Conservation (phyloP, 1,284 basidiomycete species). For the Papiliotrema nemorosa region DNA sequence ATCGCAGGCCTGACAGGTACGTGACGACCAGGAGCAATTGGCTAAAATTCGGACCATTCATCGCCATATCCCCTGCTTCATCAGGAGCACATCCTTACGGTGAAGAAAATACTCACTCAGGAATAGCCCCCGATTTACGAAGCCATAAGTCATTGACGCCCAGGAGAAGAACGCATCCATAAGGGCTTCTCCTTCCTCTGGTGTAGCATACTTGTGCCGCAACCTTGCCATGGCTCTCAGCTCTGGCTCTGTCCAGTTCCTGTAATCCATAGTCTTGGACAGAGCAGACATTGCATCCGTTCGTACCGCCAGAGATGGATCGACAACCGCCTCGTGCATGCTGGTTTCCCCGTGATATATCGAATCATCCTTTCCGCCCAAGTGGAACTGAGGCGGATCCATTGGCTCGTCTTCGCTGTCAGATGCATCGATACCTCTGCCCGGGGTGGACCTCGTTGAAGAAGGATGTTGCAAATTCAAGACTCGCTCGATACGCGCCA, state of each 20-base stretch:
- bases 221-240: conserved; percentile 14
- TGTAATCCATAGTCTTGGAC: conserved; percentile 3
- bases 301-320: not conserved
- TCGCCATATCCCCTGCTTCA: conserved; percentile 19
- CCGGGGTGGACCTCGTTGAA: too few relatives aligned
- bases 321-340: conserved; percentile 14
- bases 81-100: not conserved
- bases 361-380: conserved; percentile 13
- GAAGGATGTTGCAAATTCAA: conserved; percentile 15
- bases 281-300: not conserved
- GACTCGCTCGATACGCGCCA: conserved; percentile 16
- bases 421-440: too few relatives aligned
- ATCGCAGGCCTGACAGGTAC: conserved; percentile 18
- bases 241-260: conserved; percentile 11
- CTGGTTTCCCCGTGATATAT: conserved; percentile 19
- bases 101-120: conserved; percentile 9
- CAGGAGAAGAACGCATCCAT: conserved; percentile 23
- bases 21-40: conserved; percentile 20
- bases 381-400: conserved; percentile 19
- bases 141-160: conserved; percentile 14
- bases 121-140: conserved; percentile 15
- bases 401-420: conserved; percentile 4
- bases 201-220: conserved; percentile 18
- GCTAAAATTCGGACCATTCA: conserved; percentile 20
- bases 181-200: conserved; percentile 20